Percentiles rank a stretch among this genome's conserved stretches.
phyloP scores from a whole-genome alignment of 2,329 filamentous ascomycete species.

The Aspergillus sp. region DNA sequence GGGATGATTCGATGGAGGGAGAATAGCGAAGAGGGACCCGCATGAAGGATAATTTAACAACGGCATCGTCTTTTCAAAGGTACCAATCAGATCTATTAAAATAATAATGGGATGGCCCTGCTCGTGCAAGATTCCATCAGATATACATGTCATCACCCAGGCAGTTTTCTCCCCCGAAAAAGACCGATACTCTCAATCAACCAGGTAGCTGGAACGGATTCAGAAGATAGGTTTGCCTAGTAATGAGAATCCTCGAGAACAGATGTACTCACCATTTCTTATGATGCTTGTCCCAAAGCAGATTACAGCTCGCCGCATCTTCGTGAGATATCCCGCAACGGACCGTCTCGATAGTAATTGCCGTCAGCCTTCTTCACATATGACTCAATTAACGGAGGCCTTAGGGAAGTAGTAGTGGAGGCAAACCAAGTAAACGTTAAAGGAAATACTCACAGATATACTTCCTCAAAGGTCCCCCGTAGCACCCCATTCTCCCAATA shows the following conservation, averaged over 20 bases:
- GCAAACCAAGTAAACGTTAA: not conserved
- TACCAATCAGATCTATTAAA: not conserved
- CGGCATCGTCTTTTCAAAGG: too few species aligned
- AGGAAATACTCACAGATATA: not conserved
- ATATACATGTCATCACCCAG: not conserved
- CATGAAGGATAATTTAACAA: too few species aligned
- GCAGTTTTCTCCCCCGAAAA: not conserved
- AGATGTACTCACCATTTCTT: not conserved
- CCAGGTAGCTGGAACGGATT: not conserved
- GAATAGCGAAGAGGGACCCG: too few species aligned
- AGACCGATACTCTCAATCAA: not conserved
- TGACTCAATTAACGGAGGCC: not conserved
- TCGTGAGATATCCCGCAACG: not conserved
- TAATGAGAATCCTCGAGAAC: not conserved
- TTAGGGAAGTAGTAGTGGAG: not conserved
- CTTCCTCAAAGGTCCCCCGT: not conserved
- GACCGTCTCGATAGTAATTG: not conserved
- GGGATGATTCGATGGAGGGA: too few species aligned
- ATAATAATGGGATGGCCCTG: not conserved
- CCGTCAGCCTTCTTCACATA: too few species aligned
- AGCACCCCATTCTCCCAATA: not conserved
- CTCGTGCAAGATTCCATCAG: not conserved
- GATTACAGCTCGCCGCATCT: not conserved
- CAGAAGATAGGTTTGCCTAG: not conserved
- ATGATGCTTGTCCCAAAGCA: not conserved